These are phyloP conservation scores for Nakaseomyces bracarensis DNA, from an alignment of 1,139 yeast genomes.

Conservation along the genomic window DNA sequence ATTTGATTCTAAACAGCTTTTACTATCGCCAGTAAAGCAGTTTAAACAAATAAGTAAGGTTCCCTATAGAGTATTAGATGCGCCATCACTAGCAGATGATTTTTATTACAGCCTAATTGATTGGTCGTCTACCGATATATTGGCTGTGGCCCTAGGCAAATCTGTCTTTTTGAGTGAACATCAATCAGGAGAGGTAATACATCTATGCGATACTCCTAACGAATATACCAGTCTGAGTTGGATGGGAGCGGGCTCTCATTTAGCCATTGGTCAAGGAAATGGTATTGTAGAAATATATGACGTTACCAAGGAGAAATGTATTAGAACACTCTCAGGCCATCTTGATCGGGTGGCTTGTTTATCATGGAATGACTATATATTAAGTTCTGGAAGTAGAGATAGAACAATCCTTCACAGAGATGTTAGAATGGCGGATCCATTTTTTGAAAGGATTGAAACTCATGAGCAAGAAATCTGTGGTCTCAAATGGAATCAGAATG, in stretches of 20 bases:
- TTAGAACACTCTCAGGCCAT: constrained; percentile 91
- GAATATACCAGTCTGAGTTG: constrained; percentile 65
- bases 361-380: constrained; percentile 89
- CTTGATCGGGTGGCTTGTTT: constrained; percentile 73
- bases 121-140: constrained; percentile 87
- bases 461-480: constrained; percentile 98
- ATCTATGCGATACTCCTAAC: constrained; percentile 46
- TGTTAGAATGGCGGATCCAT: constrained; percentile 81
- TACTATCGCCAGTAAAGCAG: constrained; percentile 75
- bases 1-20: constrained; percentile 71
- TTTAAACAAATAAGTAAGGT: constrained; percentile 72
- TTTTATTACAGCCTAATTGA: constrained; percentile 86
- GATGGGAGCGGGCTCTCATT: constrained; percentile 90
- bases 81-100: constrained; percentile 92
- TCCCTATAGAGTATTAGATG: constrained; percentile 90
- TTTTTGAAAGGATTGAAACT: constrained; percentile 55
- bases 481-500: constrained; percentile 84
- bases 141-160: constrained; percentile 87
- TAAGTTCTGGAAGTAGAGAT: constrained; percentile 85
- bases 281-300: constrained; percentile 96
- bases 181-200: constrained; percentile 70
- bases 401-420: constrained; percentile 80
- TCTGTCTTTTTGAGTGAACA: constrained; percentile 91
- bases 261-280: constrained; percentile 82
- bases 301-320: constrained; percentile 72